Conservation (phyloP, 1,284 basidiomycete genomes). For the Mycosarcoma mackinlayi region DNA sequence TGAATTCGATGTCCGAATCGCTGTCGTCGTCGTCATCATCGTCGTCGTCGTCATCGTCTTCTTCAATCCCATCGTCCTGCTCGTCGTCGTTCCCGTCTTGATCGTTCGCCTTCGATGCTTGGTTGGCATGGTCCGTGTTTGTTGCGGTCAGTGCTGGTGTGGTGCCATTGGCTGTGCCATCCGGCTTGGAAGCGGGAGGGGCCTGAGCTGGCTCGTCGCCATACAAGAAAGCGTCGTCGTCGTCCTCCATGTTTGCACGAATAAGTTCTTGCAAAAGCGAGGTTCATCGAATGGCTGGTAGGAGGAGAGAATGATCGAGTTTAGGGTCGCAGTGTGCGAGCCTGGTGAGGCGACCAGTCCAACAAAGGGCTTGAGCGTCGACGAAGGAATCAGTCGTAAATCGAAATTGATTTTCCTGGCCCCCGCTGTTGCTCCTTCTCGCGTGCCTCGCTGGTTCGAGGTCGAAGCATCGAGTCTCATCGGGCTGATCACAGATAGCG, state of each 20-base stretch:
- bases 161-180: conserved; percentile 7
- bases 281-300: too few relatives aligned
- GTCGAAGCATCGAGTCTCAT: too few relatives aligned
- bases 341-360: too few relatives aligned
- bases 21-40: conserved; percentile 69
- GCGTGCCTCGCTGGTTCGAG: too few relatives aligned
- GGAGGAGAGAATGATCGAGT: too few relatives aligned
- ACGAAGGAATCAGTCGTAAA: too few relatives aligned
- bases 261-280: background rate
- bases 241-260: conserved; percentile 43
- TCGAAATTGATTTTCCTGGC: too few relatives aligned
- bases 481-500: too few relatives aligned
- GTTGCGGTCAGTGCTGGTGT: background rate
- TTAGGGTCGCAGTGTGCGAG: too few relatives aligned
- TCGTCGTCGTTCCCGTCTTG: conserved; percentile 56
- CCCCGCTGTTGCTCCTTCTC: too few relatives aligned
- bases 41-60: conserved; percentile 50
- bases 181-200: conserved; percentile 8
- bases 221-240: conserved; percentile 59
- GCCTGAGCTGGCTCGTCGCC: conserved; percentile 44
- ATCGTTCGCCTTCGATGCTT: conserved; percentile 67
- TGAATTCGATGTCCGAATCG: conserved; percentile 69
- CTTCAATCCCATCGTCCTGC: conserved; percentile 69
- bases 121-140: background rate
- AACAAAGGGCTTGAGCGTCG: too few relatives aligned